phyloP scores from a whole-genome alignment of 139 green algal genomes.

The Astrephomene gubernaculifera region DNA sequence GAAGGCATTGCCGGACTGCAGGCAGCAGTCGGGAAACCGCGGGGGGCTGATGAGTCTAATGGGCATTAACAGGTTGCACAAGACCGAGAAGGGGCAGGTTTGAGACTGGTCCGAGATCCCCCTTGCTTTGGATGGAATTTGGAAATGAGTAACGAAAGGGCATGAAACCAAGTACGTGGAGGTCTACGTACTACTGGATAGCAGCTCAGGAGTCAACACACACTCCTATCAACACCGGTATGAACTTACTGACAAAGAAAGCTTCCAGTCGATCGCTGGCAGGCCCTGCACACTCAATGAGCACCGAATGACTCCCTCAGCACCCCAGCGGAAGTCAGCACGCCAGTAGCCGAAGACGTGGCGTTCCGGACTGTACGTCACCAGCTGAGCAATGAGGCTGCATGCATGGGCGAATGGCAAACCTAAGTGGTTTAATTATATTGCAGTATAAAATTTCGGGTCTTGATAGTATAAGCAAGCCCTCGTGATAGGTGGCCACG shows the following conservation, averaged over 20 bases:
- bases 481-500: no score
- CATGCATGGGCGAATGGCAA: not conserved
- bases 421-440: no score
- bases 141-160: no score
- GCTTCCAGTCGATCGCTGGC: constrained; percentile 24
- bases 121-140: no score
- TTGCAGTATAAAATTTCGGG: no score
- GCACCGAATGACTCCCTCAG: not conserved
- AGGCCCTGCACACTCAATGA: not conserved
- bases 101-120: no score
- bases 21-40: not conserved
- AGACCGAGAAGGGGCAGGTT: no score
- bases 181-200: no score
- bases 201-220: no score
- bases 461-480: no score
- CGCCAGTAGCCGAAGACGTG: constrained; percentile 31
- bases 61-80: no score
- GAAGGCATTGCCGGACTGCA: not conserved
- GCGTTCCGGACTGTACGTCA: constrained; percentile 21
- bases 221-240: not conserved
- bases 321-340: not conserved
- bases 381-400: constrained; percentile 33
- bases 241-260: not conserved
- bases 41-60: not conserved
- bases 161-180: no score